Base-by-base conservation (phyloP, 2,329 filamentous ascomycete species). In the Leptographium galeiforme region DNA sequence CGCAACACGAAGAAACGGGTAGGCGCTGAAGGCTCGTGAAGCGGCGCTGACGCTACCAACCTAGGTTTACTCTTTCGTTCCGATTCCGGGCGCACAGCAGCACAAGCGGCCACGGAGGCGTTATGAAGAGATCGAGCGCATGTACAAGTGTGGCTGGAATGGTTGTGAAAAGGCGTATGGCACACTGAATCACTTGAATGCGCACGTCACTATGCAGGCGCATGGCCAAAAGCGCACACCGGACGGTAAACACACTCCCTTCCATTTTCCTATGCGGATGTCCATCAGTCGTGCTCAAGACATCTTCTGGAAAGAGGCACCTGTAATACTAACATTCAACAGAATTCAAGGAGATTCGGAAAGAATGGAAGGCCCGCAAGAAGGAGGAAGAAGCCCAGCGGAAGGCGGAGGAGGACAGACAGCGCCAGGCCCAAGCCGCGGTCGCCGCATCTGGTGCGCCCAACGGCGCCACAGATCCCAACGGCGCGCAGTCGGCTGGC, bases 131-230 rank as follows among this genome's bases (percentile, higher is more conserved):
- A 98, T 98, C 62, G 93, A 98, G 73, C 84, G 93, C 65, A 97
- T 98, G 93, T 97, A 98, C 76, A 97, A 97, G 70, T 98, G 93
- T 65, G 93, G 91, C 32, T 97, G 89, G 88, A 91, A 96, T 60
- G 90, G 90, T 10, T 98, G 93, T 65, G 93, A 98, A 70, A 98
- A 98, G 72, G 93, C 93, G 3, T 98, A 98, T 62, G 93, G 93
- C 56, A 98, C 93, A 48, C 72, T 98, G 57, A 98, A 98, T 68
- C 93, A 98, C 67, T 69, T 98, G 61, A 98, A 98, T 65, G 93
- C 93, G 41, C 93, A 98, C 65, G 93, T 98, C 49, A 97, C 93
- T 14, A 97, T 97, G 93, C 93, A 98, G 68, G 93, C 88, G 57
- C 93, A 98, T 63, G 93, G 93, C 12, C 76, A 82, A 60, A 98